These are phyloP conservation scores for Anaeramoeba flamelloides DNA, from an alignment of 78 protist genomes.

Conservation along the genomic window DNA sequence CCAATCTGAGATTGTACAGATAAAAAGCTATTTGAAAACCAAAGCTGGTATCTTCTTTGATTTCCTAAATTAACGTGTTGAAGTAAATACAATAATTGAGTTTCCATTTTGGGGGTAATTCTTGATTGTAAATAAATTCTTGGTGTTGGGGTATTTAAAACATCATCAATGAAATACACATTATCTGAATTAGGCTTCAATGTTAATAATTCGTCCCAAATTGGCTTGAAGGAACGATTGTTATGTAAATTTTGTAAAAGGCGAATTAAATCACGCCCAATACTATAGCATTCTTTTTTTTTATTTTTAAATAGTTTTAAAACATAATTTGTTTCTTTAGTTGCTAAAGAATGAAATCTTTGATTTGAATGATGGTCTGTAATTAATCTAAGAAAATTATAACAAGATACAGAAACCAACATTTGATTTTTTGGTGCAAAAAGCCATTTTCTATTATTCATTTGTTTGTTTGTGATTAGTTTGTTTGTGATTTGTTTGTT, in stretches of 20 bases:
- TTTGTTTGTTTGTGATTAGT: neutral
- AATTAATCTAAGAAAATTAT: neutral
- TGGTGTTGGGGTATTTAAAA: constrained; percentile 31
- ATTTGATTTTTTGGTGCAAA: neutral
- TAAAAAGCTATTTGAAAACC: constrained; percentile 34
- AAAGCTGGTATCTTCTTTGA: constrained; percentile 49
- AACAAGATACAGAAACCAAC: neutral
- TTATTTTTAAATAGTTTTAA: neutral
- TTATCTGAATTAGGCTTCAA: neutral
- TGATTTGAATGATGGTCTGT: neutral
- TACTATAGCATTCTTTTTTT: neutral
- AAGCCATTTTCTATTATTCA: neutral
- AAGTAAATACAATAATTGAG: constrained; percentile 35
- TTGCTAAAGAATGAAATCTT: neutral
- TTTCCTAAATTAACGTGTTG: constrained; percentile 39
- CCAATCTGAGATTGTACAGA: constrained; percentile 34
- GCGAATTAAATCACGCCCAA: neutral
- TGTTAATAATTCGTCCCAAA: neutral
- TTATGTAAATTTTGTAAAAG: neutral
- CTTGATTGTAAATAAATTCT: constrained; percentile 29
- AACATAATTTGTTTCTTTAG: neutral
- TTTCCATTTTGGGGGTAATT: constrained; percentile 31
- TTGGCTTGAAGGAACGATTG: neutral
- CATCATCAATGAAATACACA: constrained; percentile 8
- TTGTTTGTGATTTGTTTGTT: no score